Conservation (phyloP, 352 stramenopile genomes). For the Elongisporangium anandrum region DNA sequence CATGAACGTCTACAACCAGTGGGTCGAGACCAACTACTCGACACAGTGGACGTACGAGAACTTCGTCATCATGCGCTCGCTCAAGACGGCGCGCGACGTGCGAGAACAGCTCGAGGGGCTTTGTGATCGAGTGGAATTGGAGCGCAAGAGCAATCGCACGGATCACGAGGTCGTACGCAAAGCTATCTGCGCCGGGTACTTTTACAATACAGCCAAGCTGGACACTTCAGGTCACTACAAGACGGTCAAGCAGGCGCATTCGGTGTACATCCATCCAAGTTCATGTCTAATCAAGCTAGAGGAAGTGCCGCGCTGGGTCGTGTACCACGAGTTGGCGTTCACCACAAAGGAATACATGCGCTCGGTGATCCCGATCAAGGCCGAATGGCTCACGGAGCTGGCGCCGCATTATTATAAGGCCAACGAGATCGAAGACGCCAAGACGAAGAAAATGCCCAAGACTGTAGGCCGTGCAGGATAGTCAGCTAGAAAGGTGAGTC, state of each 20-base stretch:
- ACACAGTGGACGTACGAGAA: conserved; percentile 96
- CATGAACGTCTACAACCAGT: conserved; percentile 97
- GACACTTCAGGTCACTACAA: conserved; percentile 96
- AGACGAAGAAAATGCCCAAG: conserved; percentile 98
- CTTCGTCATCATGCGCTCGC: conserved; percentile 95
- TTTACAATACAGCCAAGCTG: conserved; percentile 99
- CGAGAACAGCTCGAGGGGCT: conserved; percentile 98
- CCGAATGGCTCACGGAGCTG: conserved; percentile 98
- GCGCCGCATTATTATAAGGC: conserved; percentile 99
- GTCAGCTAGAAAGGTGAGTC: neutral
- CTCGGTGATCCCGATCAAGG: conserved; percentile 95
- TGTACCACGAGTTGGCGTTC: conserved; percentile 99
- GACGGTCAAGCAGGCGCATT: conserved; percentile 98
- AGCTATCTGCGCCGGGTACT: conserved; percentile 98
- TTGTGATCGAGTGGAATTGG: conserved; percentile 98
- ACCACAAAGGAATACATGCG: conserved; percentile 99
- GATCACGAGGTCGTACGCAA: conserved; percentile 96
- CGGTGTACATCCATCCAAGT: conserved; percentile 98
- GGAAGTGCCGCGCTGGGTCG: conserved; percentile 91
- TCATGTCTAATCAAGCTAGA: conserved; percentile 93
- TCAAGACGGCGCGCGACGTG: conserved; percentile 98
- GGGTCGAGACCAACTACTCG: conserved; percentile 97
- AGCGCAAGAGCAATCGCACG: conserved; percentile 74
- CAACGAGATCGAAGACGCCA: conserved; percentile 95
- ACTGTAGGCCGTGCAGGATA: conserved; percentile 37